A percentile compares a stretch with the other conserved stretches of the same genome.
Conservation (phyloP, 768 basidiomycete species). For the Termitomyces titanicus region DNA sequence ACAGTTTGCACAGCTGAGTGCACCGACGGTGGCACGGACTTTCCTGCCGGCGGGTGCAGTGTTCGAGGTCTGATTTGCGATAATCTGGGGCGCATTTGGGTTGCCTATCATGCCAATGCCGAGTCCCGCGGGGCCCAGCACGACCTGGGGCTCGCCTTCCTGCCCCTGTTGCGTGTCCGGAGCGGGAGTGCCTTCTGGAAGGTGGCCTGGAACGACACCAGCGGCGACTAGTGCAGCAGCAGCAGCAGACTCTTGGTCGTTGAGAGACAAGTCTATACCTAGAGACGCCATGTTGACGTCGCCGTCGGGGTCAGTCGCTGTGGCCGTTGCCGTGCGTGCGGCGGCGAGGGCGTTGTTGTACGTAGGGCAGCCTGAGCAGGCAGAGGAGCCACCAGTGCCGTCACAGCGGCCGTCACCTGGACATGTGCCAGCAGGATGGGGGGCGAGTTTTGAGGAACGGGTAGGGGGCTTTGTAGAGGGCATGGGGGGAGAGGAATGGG, state of each 20-base stretch:
- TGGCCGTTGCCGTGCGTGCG: too few relatives aligned
- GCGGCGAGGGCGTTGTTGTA: constrained; percentile 80
- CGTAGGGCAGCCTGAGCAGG: constrained; percentile 95
- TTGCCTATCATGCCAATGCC: constrained; percentile 20
- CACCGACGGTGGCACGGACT: constrained; percentile 52
- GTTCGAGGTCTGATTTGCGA: constrained; percentile 13
- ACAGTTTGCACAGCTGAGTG: constrained; percentile 84
- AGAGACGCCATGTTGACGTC: constrained; percentile 13
- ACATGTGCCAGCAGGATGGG: constrained; percentile 62
- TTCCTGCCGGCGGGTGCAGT: constrained; percentile 23
- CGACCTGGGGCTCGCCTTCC: constrained; percentile 6
- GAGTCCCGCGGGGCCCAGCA: constrained; percentile 15
- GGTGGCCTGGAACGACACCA: constrained; percentile 12
- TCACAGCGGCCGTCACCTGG: constrained; percentile 98
- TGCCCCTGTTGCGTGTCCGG: not conserved
- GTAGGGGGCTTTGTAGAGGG: constrained; percentile 4
- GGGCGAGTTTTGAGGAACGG: constrained; percentile 5
- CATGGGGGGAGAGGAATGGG: constrained; percentile 10
- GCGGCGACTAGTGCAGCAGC: constrained; percentile 19
- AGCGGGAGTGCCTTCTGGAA: not conserved
- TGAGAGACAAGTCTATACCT: constrained; percentile 6
- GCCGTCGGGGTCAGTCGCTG: constrained; percentile 18
- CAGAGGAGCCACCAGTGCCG: constrained; percentile 90
- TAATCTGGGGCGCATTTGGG: constrained; percentile 11
- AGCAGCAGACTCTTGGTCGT: constrained; percentile 15